A percentile compares a stretch with the other conserved stretches of the same genome.
Evolutionary conservation across 768 basidiomycete species (phyloP).

Genomic region (Suillus brevipes): DNA sequence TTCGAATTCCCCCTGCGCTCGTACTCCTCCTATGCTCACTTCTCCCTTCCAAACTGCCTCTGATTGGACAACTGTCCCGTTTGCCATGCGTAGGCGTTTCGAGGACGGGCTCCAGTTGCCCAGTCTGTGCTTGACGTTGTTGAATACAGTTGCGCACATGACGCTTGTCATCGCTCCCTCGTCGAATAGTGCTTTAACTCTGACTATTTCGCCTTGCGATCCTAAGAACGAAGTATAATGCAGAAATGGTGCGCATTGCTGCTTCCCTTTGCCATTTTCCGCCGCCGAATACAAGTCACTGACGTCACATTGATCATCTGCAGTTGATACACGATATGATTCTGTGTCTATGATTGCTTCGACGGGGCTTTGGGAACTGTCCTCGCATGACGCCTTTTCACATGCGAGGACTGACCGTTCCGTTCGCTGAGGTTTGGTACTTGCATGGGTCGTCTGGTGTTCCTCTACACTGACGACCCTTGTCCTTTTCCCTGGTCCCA

Average conservation of each 20-base stretch:
- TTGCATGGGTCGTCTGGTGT: neutral
- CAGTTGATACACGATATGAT: neutral
- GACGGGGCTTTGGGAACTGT: neutral
- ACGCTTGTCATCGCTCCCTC: conserved; percentile 25
- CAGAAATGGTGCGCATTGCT: neutral
- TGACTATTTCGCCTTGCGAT: conserved; percentile 15
- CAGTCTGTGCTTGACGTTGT: neutral
- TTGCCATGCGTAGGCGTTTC: neutral
- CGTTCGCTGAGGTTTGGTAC: neutral
- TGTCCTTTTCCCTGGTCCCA: neutral
- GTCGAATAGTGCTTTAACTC: conserved; percentile 21
- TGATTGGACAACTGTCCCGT: neutral
- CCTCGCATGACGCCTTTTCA: neutral
- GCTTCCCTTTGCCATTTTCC: neutral
- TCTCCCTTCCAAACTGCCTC: too few relatives aligned
- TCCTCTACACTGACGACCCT: too few relatives aligned
- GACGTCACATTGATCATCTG: neutral
- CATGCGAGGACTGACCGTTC: neutral
- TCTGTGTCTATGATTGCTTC: neutral
- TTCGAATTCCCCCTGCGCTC: neutral
- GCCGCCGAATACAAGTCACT: neutral
- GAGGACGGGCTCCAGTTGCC: neutral
- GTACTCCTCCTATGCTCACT: neutral
- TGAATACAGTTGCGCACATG: neutral
- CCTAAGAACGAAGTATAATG: neutral